Conservation (phyloP, 805 yeast genomes). For the Jamesozyma spencerorum region DNA sequence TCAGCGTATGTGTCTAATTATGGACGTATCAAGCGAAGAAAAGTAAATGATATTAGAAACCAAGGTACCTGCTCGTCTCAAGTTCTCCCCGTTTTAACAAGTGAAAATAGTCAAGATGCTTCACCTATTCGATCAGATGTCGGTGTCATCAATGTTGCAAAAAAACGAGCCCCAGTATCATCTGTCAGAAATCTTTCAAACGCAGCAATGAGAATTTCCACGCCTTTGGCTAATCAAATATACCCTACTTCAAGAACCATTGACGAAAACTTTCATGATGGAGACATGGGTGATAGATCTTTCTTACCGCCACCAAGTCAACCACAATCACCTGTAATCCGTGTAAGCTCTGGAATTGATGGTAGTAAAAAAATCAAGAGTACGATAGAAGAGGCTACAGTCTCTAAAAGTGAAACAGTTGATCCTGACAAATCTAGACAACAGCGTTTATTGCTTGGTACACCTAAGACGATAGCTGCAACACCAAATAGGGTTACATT, state of each 20-base stretch:
- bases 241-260: conserved; percentile 14
- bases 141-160: conserved; percentile 10
- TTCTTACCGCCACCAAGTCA: conserved; percentile 26
- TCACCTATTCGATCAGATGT: not conserved
- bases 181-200: conserved; percentile 1
- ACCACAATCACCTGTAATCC: conserved; percentile 29
- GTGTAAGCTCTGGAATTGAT: conserved; percentile 27
- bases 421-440: conserved; percentile 28
- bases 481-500: conserved; percentile 19
- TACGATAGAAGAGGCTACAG: conserved; percentile 24
- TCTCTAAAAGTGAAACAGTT: conserved; percentile 28
- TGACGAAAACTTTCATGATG: conserved; percentile 13
- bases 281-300: conserved; percentile 20
- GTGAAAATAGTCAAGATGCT: too few species aligned
- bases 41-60: conserved; percentile 11
- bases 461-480: conserved; percentile 20
- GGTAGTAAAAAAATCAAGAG: conserved; percentile 22
- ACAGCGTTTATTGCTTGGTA: conserved; percentile 20
- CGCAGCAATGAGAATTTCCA: conserved; percentile 23
- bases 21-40: conserved; percentile 12
- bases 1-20: conserved; percentile 17
- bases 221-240: conserved; percentile 32
- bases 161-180: conserved; percentile 5
- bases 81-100: not conserved
- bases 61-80: conserved; percentile 5